Conservation (phyloP, 176 grass and related monocot genomes). For the Oryza australiensis region DNA sequence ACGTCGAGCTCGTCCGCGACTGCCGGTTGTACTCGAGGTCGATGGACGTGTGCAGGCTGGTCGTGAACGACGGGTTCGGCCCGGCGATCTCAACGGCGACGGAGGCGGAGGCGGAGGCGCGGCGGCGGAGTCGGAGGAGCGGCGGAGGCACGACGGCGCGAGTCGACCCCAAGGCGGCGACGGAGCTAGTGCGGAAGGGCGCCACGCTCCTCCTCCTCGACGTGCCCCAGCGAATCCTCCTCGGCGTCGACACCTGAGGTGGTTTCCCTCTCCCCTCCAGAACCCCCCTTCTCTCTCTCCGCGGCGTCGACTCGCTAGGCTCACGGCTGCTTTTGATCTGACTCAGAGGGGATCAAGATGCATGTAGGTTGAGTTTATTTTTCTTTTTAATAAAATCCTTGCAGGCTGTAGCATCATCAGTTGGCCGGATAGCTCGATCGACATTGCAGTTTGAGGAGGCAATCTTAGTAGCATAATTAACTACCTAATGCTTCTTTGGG, state of each 20-base stretch:
- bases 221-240: constrained; percentile 68
- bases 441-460: background rate
- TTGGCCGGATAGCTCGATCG: background rate
- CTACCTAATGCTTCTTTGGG: too few relatives aligned
- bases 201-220: constrained; percentile 78
- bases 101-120: constrained; percentile 9
- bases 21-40: constrained; percentile 19
- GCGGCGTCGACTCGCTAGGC: background rate
- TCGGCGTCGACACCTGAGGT: constrained; percentile 91
- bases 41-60: constrained; percentile 47
- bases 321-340: too few relatives aligned
- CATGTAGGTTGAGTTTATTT: background rate
- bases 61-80: constrained; percentile 48
- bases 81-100: background rate
- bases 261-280: background rate
- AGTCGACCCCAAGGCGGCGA: constrained; percentile 60
- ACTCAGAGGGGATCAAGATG: constrained; percentile 74
- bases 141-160: constrained; percentile 13
- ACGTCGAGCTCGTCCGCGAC: constrained; percentile 43
- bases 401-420: background rate
- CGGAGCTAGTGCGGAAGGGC: constrained; percentile 75
- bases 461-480: too few relatives aligned
- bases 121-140: too few relatives aligned
- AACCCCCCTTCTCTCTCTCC: too few relatives aligned
- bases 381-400: background rate